Evolutionary conservation across 352 stramenopile genomes (phyloP), one percentile per base, ranked within the genome.

Genomic region (Phytophthora pseudosyringae): DNA sequence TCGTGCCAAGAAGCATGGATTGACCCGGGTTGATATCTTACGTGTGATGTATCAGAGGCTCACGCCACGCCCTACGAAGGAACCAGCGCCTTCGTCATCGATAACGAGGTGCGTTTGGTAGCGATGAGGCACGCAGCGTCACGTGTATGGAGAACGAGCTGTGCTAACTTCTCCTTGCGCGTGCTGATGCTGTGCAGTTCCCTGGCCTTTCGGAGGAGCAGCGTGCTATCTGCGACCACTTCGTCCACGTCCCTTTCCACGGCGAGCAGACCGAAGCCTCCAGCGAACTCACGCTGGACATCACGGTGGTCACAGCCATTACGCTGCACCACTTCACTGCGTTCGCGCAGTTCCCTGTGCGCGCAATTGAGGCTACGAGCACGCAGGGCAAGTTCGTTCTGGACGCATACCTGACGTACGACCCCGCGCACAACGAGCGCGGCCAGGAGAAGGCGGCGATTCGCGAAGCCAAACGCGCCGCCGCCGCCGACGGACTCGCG

Each of bases 301-400:
- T 79, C 31, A 91, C 84, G 0, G 82, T 93, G 25, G 71, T 87
- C 21, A 67, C 72, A 15, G 85, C 79, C 16, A 88, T 93, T 50
- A 74, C 80, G 50, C 71, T 93, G 47, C 81, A 91, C 45, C 67
- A 84, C 59, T 93, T 92, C 47, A 89, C 81, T 41, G 64, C 65
- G 15, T 90, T 81, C 55, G 80, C 85, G 0, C 41, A 77, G 47
- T 91, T 91, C 58, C 50, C 68, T n/a, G 60, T 84, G 43, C 85
- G 85, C 31, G 44, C 75, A 7, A 86, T 89, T 38, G 75, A 93
- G 52, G 67, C 67, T 26, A 92, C 85, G 7, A 80, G 60, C 15
- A 89, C 85, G 12, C 82, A 90, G 54, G 85, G 85, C 58, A 93
- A 93, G 68, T 93, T 93, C 18, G 69, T 89, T 15, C 74, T 93